Evolutionary conservation across 805 yeast species (phyloP), one percentile per base, ranked within the genome.

Genomic region (Monosporozyma solicola): DNA sequence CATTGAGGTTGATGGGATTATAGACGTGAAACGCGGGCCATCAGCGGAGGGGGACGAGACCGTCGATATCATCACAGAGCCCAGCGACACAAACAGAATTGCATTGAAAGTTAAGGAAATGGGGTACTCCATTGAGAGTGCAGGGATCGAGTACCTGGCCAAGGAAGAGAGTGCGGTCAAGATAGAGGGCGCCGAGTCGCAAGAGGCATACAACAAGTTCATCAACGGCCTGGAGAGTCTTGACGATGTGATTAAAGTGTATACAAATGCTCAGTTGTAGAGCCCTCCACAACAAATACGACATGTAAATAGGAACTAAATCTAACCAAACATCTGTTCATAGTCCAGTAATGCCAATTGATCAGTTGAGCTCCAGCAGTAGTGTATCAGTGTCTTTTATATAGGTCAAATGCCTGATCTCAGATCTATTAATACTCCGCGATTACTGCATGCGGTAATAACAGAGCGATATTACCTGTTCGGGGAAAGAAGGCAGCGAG

Each of bases 171-270:
- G 79, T 60, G 70, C 72, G 55, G 82, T 82, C 3, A 77, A 74
- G 10, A 77, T 84, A 32, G 73, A 75, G 0, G 75, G 77, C 53
- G 81, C 74, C 27, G 89, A 81, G 3, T 69, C 75, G 7, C 72
- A 68, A 54, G 76, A 74, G 54, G 74, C 75, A 39, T 77, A 80
- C 60, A 76, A 77, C 15, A 85, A 81, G 61, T 80, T 90, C 37
- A 66, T 84, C 35, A 72, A 67, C 24, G 74, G 75, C 48, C 72
- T 92, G 47, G 95, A 88, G 51, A 88, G 83, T 35, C 72, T 89
- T n/a, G 89, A 85, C 49, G 98, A 94, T 60, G 87, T 92, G 22
- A 82, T 88, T 6, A 88, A 81, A 56, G 81, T 87, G 54, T 87
- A 87, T 70, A 78, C 87, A 32, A 92, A 89, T 65, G 72, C 44